Base-by-base conservation (phyloP, 2,329 filamentous ascomycete species). In the Aspergillus fischeri region DNA sequence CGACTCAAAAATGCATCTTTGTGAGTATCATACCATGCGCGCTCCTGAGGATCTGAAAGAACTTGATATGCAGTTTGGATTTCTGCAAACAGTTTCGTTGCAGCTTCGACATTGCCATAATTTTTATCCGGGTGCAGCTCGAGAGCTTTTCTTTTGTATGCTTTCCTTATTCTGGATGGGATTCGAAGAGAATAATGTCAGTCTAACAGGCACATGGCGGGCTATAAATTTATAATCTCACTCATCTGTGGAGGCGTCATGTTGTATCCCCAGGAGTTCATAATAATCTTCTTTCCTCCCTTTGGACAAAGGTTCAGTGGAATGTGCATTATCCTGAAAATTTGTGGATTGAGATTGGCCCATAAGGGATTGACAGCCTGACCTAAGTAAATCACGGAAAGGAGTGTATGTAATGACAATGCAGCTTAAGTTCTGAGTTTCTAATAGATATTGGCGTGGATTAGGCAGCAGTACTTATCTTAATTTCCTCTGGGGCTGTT, bases 21-120 rank as follows among this genome's bases (percentile, higher is more conserved):
- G 71, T 99, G 94, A 2, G 92, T 92, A 75, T 99, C 93, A 77
- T 99, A 99, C 94, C 94, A 99, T 32, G 92, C 89, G 65, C 94
- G 86, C 73, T 99, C 94, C 72, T 99, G 93, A 10, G 92, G 87
- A 72, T 99, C 94, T 1, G 92, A 96, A 1, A 99, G 83, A n/a
- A 99, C 86, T 73, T 97, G 91, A 72, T 99, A 96, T 49, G 94
- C 94, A 38, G 92, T 84, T 73, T 97, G 93, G 28, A 97, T 83
- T 70, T 97, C 92, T 51, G 94, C 92, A 71, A 99, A 99, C 53
- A 87, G 86, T 63, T 81, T 84, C 1, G 94, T 99, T 2, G 93
- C 87, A 61, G 86, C 84, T 67, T 95, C 91, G 60, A 89, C 87
- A 69, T 97, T 88, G 66, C 90, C 88, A 72, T 89, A 88, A 74